These are phyloP conservation scores for Candida vaughaniae DNA, from an alignment of 805 yeast genomes.

Conservation along the genomic window DNA sequence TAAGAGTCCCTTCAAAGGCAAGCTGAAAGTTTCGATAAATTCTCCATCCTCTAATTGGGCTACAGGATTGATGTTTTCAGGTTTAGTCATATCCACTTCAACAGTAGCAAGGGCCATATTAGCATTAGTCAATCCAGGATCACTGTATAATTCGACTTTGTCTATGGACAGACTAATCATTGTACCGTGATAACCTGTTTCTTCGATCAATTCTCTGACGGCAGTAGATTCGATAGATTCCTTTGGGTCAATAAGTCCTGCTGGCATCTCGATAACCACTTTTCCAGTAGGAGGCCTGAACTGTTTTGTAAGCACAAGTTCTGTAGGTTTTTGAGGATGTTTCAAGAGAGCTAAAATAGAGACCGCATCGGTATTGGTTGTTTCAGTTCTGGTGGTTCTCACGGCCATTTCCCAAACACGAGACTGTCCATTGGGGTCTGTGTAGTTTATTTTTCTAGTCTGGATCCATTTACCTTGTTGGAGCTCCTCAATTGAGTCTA, in stretches of 20 bases:
- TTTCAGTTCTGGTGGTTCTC: slow-evolving; percentile 65
- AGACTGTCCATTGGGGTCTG: slow-evolving; percentile 64
- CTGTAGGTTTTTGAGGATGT: slow-evolving; percentile 36
- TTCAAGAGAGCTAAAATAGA: slow-evolving; percentile 76
- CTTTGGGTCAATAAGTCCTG: slow-evolving; percentile 86
- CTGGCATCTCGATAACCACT: slow-evolving; percentile 91
- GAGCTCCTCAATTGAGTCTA: slow-evolving; percentile 33
- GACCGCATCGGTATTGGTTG: slow-evolving; percentile 79
- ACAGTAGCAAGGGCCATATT: slow-evolving; percentile 78
- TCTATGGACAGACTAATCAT: slow-evolving; percentile 33
- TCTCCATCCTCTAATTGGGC: slow-evolving; percentile 87
- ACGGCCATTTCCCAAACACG: slow-evolving; percentile 93
- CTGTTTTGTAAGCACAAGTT: slow-evolving; percentile 74
- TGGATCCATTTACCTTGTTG: slow-evolving; percentile 45
- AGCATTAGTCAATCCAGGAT: slow-evolving; percentile 88
- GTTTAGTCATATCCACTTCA: slow-evolving; percentile 66
- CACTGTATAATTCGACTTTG: slow-evolving; percentile 54
- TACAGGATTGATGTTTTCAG: slow-evolving; percentile 65
- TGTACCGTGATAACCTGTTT: slow-evolving; percentile 85
- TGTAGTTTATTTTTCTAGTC: slow-evolving; percentile 63
- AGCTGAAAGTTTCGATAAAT: slow-evolving; percentile 83
- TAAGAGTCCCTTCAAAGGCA: slow-evolving; percentile 61
- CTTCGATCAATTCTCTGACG: slow-evolving; percentile 82
- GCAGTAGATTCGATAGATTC: slow-evolving; percentile 82
- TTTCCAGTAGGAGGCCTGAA: slow-evolving; percentile 91